Percentiles rank a stretch among this genome's conserved stretches.
Conservation (phyloP, 148 eudicot species). For the Arctostaphylos glauca region DNA sequence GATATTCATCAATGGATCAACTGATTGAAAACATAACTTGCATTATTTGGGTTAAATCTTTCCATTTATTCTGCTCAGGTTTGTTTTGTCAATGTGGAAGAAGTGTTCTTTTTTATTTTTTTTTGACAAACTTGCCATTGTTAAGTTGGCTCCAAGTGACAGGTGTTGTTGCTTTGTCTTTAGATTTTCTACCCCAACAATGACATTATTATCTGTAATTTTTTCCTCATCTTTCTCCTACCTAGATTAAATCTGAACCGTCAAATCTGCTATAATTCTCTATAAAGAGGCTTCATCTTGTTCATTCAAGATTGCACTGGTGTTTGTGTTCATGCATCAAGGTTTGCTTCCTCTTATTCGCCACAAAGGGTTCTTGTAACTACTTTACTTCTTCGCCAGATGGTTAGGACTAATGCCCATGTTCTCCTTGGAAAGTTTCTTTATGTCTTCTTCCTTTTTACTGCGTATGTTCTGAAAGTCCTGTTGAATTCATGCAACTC, state of each 20-base stretch:
- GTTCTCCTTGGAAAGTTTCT: neutral
- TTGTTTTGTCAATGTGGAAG: neutral
- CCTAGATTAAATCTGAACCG: conserved; percentile 7
- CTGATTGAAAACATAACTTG: neutral
- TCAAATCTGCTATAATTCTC: neutral
- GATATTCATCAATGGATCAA: neutral
- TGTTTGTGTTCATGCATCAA: neutral
- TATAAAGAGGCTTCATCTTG: neutral
- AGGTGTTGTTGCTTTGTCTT: neutral
- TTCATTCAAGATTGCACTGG: neutral
- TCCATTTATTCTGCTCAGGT: neutral
- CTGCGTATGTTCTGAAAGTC: neutral
- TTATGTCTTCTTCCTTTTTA: neutral
- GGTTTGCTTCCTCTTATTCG: conserved; percentile 3
- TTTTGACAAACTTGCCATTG: neutral
- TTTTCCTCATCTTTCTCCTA: neutral
- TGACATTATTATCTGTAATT: neutral
- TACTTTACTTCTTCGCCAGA: neutral
- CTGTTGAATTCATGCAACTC: conserved; percentile 1
- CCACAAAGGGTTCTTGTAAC: neutral
- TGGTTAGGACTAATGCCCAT: neutral
- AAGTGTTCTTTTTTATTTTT: neutral
- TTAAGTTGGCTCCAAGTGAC: conserved; percentile 2
- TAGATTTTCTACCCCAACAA: neutral
- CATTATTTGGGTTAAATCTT: neutral